phyloP scores from a whole-genome alignment of 306 rosid genomes.

The Inga oerstediana region DNA sequence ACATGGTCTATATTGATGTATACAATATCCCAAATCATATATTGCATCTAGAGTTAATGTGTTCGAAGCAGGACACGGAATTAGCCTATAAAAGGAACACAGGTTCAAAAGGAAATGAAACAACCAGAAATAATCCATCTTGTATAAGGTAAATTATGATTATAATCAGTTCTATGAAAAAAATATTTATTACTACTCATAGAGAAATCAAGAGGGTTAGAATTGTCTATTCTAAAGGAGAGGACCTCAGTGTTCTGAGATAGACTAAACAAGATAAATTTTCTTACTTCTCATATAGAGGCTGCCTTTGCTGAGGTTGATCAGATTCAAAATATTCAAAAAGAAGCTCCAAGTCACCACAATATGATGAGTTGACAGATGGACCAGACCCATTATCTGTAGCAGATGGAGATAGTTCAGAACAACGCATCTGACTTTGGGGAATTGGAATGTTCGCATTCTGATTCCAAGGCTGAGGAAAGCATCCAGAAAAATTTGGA shows the following conservation, averaged over 20 bases:
- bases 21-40: neutral
- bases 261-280: slow-evolving; percentile 23
- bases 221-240: neutral
- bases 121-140: neutral
- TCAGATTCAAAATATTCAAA: slow-evolving; percentile 86
- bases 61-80: neutral
- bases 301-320: slow-evolving; percentile 77
- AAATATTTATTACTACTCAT: neutral
- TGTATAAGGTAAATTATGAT: neutral
- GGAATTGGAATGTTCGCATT: slow-evolving; percentile 31
- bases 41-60: neutral
- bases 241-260: slow-evolving; percentile 12
- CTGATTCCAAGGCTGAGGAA: slow-evolving; percentile 46
- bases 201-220: slow-evolving; percentile 7
- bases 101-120: neutral
- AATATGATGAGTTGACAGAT: slow-evolving; percentile 29
- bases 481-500: slow-evolving; percentile 51
- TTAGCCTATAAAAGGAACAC: neutral
- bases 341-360: slow-evolving; percentile 62
- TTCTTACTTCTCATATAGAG: slow-evolving; percentile 73
- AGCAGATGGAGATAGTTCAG: slow-evolving; percentile 38
- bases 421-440: slow-evolving; percentile 24
- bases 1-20: neutral
- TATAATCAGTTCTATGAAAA: neutral
- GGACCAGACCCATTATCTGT: slow-evolving; percentile 36